These are phyloP conservation scores for Tricladium varicosporioides DNA, from an alignment of 2,329 filamentous ascomycete genomes.

Conservation along the genomic window DNA sequence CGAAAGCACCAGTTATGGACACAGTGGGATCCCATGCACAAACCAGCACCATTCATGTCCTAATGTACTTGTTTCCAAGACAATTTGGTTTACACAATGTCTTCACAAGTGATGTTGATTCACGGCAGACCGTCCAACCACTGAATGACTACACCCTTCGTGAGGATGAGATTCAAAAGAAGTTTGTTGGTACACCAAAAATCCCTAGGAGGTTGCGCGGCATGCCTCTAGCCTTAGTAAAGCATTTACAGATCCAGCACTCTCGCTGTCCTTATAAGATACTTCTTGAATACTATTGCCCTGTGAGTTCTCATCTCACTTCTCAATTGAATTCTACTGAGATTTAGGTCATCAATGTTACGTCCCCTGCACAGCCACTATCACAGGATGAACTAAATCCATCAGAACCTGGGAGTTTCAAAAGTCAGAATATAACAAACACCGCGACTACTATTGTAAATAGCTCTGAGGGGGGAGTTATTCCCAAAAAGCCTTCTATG, in stretches of 20 bases:
- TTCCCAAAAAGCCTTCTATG: constrained; percentile 38
- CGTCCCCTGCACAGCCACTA: background rate
- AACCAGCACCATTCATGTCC: constrained; percentile 63
- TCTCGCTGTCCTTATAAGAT: constrained; percentile 74
- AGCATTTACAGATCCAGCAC: constrained; percentile 69
- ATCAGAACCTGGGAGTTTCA: constrained; percentile 24
- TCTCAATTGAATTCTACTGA: constrained; percentile 5
- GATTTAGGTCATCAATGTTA: constrained; percentile 11
- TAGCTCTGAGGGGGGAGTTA: constrained; percentile 25
- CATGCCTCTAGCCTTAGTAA: constrained; percentile 54
- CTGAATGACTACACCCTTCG: constrained; percentile 84
- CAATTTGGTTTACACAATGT: constrained; percentile 91
- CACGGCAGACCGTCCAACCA: constrained; percentile 64
- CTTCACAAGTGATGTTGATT: constrained; percentile 71
- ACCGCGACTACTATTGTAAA: constrained; percentile 7
- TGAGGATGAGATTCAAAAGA: constrained; percentile 70
- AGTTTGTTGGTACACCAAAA: constrained; percentile 32
- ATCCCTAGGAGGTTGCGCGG: constrained; percentile 71
- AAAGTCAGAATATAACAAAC: constrained; percentile 21
- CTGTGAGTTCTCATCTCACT: constrained; percentile 36
- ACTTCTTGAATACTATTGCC: constrained; percentile 79
- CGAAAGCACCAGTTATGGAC: too few species aligned
- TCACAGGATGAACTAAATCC: constrained; percentile 12
- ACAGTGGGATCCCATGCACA: constrained; percentile 33
- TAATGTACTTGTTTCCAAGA: constrained; percentile 92